Base-by-base conservation (phyloP, 1,139 yeast genomes). In the Hyphopichia pseudoburtonii region DNA sequence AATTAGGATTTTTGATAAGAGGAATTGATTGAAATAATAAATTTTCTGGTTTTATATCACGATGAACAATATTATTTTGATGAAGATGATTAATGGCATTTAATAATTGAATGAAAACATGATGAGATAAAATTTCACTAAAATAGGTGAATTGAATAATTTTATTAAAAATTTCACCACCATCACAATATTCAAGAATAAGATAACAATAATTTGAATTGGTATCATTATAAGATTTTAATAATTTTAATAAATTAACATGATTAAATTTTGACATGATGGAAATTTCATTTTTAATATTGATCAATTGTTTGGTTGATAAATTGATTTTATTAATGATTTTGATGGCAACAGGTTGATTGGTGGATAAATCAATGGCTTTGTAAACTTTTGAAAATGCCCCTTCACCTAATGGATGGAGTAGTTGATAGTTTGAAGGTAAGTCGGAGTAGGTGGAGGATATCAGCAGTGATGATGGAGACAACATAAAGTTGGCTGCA, bases 11-110 rank as follows among this genome's bases (percentile, higher is more conserved):
- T 1, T 88, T 83, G 12, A 71, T 57, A 37, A 46, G 50, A 3
- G 70, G 70, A 24, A 71, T 69, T 30, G 53, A 56, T 34, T 60
- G 78, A 60, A 86, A 92, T 35, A 92, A 69, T 38, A 92, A 67
- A 60, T 92, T 92, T 54, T 92, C 98, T 0, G 98, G 97, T 58
- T 92, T 92, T 49, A 92, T 84, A 60, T 92, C 98, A 39, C 98
- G 74, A 59, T 92, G 98, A 15, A 89, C 98, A 31, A 92, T 82
- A 35, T 96, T 95, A 39, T 78, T 80, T 45, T 80, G 80, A 63
- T 92, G 98, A 50, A 92, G 68, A 59, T 87, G 86, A 44, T 80
- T 76, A 17, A 92, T 74, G 0, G 97, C 94, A 35, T 82, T 72
- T 8, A 95, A 88, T 35, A 92, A 81, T 57, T 92, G 98, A 32